A percentile compares a stretch with the other conserved stretches of the same genome.
phyloP scores from a whole-genome alignment of 345 rosid genomes.

The Dovyalis caffra region DNA sequence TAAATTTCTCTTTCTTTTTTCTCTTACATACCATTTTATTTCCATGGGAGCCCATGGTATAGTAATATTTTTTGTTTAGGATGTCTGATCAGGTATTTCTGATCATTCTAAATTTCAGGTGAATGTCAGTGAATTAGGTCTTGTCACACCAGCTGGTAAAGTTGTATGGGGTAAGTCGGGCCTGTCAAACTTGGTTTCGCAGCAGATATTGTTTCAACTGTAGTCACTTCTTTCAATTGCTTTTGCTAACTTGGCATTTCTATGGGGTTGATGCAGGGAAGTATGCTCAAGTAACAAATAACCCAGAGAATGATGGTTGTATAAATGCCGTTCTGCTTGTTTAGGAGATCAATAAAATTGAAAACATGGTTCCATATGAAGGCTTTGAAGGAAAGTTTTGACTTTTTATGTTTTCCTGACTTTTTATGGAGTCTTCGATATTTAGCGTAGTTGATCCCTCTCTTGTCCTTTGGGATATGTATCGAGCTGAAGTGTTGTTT shows the following conservation, averaged over 20 bases:
- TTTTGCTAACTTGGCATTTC: background rate
- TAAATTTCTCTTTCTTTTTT: conserved; percentile 7
- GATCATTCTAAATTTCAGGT: conserved; percentile 47
- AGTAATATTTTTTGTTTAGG: background rate
- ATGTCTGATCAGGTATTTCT: background rate
- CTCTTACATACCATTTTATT: background rate
- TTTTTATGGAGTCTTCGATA: too few relatives aligned
- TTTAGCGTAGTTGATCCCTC: background rate
- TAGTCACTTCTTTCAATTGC: background rate
- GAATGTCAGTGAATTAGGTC: conserved; percentile 90
- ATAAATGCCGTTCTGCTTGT: conserved; percentile 86
- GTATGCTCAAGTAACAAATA: conserved; percentile 91
- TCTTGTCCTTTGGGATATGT: background rate
- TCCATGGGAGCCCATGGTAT: background rate
- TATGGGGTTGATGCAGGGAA: conserved; percentile 58
- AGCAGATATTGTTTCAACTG: background rate
- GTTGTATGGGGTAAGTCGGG: conserved; percentile 82
- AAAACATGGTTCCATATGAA: background rate
- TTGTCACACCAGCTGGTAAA: conserved; percentile 90
- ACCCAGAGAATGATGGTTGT: conserved; percentile 92
- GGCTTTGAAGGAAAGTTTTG: background rate
- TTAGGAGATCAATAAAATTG: conserved; percentile 23
- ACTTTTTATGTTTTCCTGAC: background rate
- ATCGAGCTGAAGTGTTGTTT: background rate
- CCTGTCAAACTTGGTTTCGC: background rate